Evolutionary conservation across 2,329 filamentous ascomycete species (phyloP).

Genomic region (Orbilia blumenaviensis): DNA sequence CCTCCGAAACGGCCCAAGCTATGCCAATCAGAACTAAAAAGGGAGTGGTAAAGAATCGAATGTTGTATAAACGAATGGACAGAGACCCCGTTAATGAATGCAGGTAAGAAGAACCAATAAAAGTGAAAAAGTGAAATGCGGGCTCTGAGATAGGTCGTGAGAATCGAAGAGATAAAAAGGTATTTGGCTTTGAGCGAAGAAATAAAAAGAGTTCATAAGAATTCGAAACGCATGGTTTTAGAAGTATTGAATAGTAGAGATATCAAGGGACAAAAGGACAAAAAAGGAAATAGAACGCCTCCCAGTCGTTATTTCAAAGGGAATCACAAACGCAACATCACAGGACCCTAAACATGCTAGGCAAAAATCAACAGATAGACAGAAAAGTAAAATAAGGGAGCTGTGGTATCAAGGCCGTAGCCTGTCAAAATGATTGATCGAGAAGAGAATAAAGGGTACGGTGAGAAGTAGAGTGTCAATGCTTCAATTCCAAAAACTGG

Average conservation of each 20-base stretch:
- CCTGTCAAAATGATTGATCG: slow-evolving; percentile 5
- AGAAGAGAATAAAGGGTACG: slow-evolving; percentile 5
- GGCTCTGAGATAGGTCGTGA: slow-evolving; percentile 10
- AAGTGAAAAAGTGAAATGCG: not conserved
- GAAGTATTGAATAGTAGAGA: not conserved
- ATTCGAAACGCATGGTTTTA: slow-evolving; percentile 8
- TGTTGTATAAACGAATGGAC: slow-evolving; percentile 3
- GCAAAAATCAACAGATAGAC: slow-evolving; percentile 15
- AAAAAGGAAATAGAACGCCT: slow-evolving; percentile 43
- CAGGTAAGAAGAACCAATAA: not conserved
- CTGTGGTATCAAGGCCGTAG: not conserved
- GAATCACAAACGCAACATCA: slow-evolving; percentile 39
- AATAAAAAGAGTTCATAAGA: not conserved
- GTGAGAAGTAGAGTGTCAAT: slow-evolving; percentile 17
- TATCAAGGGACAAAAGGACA: not conserved
- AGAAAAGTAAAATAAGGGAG: slow-evolving; percentile 8
- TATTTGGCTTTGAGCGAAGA: not conserved
- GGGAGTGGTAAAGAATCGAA: slow-evolving; percentile 37
- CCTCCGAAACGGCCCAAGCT: slow-evolving; percentile 21
- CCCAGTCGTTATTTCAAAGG: slow-evolving; percentile 52
- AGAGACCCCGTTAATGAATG: not conserved
- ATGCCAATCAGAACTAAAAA: slow-evolving; percentile 28
- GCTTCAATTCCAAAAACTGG: slow-evolving; percentile 1
- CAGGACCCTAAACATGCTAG: slow-evolving; percentile 38
- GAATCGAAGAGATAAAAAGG: not conserved